Evolutionary conservation across 352 stramenopile genomes (phyloP), one percentile per base, ranked within the genome.

Genomic region (Phytophthora fragariae): DNA sequence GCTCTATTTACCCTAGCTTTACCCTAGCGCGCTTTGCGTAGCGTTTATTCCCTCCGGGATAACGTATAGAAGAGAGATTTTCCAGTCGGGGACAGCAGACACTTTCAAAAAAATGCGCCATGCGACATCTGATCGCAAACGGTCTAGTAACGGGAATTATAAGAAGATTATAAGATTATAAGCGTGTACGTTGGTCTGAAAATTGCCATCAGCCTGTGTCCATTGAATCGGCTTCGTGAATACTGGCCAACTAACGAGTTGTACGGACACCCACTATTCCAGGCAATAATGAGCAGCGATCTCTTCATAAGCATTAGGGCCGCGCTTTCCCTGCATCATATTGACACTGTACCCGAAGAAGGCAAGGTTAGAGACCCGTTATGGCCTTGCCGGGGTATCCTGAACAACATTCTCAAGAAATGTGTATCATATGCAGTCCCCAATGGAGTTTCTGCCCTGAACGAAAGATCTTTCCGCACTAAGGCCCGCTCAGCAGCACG

Each of bases 401-500:
- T 37, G 19, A 57, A 57, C 52, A 57, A 57, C 7, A 46, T 46
- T 15, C 10, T 46, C 39, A 46, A 46, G 39, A 57, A 57, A 5
- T 57, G 52, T 39, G 52, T 19, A 15, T 57, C 14, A 21, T 57
- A 41, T 57, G 52, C 52, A 3, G 52, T 57, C 17, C 24, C 52
- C 17, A 15, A 57, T 39, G 52, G 52, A 21, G 27, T 57, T 46
- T 46, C 39, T 17, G 39, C 39, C 10, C 14, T 15, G 14, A 7
- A 15, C 10, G 39, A 46, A 46, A 46, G 39, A 2, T 46, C 14
- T 17, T 9, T 46, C 14, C 39, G 39, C 10, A 46, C 39, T 17
- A 46, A 46, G 14, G 39, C 39, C 10, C 39, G 39, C 10, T 46
- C 39, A 15, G 39, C 39, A 17, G 3, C 39, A 15, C 11, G 39